Conservation (phyloP, 306 rosid genomes). For the Glycyrrhiza uralensis region DNA sequence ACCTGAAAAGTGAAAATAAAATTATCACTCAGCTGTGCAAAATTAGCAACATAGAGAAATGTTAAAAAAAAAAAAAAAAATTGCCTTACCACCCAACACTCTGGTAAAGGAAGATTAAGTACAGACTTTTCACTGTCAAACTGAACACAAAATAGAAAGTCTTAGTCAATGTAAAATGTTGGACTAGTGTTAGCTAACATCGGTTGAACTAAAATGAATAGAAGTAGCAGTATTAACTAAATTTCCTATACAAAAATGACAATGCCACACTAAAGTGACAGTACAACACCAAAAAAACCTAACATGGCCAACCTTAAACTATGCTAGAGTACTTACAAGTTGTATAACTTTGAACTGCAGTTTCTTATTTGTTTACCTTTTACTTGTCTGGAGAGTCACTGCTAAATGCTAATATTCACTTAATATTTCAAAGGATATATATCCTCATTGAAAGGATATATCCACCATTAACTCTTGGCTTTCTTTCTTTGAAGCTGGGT, state of each 20-base stretch:
- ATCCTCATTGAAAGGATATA: background rate
- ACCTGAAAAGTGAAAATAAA: constrained; percentile 52
- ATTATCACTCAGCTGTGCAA: constrained; percentile 1
- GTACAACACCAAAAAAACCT: background rate
- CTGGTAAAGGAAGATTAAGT: constrained; percentile 70
- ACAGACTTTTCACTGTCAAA: constrained; percentile 65
- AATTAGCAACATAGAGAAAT: constrained; percentile 10
- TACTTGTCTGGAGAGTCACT: background rate
- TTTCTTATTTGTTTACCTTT: background rate
- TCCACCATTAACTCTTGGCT: too few species aligned
- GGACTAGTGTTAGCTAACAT: background rate
- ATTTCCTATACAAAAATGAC: background rate
- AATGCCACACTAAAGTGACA: background rate
- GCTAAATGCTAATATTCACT: background rate
- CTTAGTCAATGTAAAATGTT: constrained; percentile 1
- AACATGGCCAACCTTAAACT: background rate
- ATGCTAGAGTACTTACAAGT: background rate
- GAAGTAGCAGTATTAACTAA: background rate
- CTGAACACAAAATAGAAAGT: constrained; percentile 39
- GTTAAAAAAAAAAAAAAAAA: constrained; percentile 3
- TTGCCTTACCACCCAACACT: constrained; percentile 90
- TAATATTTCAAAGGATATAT: background rate
- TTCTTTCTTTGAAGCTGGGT: too few species aligned
- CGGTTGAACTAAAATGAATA: constrained; percentile 8
- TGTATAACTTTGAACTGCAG: background rate